Conservation (phyloP, 176 grass and related monocot genomes). For the Triticum aestivum region IWGSC_CS_RefSeq_v2.1 NC_057801.1:90148016-90148515, state of each 20-base stretch:
- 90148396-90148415: conserved; percentile 31
- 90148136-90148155: conserved; percentile 1
- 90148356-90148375: conserved; percentile 14
- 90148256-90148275: conserved; percentile 9
- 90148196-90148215: conserved; percentile 14
- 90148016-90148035: conserved; percentile 29
- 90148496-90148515: neutral
- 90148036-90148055: conserved; percentile 16
- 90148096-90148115: conserved; percentile 9
- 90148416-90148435: conserved; percentile 8
- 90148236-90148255: conserved; percentile 4
- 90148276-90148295: conserved; percentile 15
- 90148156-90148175: neutral
- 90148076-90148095: conserved; percentile 5
- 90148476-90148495: conserved; percentile 12
- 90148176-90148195: conserved; percentile 2
- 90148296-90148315: neutral
- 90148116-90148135: conserved; percentile 19
- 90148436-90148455: conserved; percentile 11
- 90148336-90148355: conserved; percentile 14
- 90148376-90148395: conserved; percentile 19
- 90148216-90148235: neutral
- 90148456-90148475: conserved; percentile 21
- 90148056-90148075: neutral
- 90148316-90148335: neutral